phyloP scores from a whole-genome alignment of 2,329 filamentous ascomycete genomes.

The Verticillium nubilum region DNA sequence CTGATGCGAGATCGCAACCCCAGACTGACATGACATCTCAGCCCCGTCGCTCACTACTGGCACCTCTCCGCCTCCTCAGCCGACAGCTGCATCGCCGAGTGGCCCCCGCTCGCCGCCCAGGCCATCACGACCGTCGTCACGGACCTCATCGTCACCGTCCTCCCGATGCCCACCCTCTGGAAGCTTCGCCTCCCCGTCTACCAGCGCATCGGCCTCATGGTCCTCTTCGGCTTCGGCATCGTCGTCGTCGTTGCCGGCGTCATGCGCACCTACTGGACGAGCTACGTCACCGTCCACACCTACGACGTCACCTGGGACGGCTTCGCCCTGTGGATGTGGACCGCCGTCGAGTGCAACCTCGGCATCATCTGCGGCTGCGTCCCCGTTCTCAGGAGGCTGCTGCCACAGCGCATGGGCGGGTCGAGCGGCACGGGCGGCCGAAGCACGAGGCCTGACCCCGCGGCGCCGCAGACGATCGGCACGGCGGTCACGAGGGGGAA shows the following conservation, averaged over 20 bases:
- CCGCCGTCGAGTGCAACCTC: conserved; percentile 33
- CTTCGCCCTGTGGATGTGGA: conserved; percentile 35
- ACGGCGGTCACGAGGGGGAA: not conserved
- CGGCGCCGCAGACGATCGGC: not conserved
- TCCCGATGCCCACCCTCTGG: conserved; percentile 29
- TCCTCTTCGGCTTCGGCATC: conserved; percentile 29
- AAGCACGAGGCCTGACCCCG: not conserved
- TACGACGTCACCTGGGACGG: conserved; percentile 36
- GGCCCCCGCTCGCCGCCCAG: conserved; percentile 20
- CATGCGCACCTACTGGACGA: conserved; percentile 30
- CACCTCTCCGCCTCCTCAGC: conserved; percentile 8
- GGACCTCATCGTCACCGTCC: conserved; percentile 29
- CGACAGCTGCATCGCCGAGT: conserved; percentile 23
- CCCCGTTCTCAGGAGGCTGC: conserved; percentile 24
- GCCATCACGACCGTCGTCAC: conserved; percentile 23
- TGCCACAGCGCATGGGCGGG: not conserved
- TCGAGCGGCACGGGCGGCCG: not conserved
- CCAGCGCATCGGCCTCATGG: conserved; percentile 28
- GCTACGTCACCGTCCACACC: conserved; percentile 21
- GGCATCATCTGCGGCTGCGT: conserved; percentile 35
- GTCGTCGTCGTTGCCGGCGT: conserved; percentile 29
- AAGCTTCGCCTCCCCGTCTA: conserved; percentile 22
- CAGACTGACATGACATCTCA: not conserved
- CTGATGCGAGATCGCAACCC: not conserved
- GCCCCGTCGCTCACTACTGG: conserved; percentile 22